Base-by-base conservation (phyloP, 108 stramenopile genomes). In the Fragilaria crotonensis region DNA sequence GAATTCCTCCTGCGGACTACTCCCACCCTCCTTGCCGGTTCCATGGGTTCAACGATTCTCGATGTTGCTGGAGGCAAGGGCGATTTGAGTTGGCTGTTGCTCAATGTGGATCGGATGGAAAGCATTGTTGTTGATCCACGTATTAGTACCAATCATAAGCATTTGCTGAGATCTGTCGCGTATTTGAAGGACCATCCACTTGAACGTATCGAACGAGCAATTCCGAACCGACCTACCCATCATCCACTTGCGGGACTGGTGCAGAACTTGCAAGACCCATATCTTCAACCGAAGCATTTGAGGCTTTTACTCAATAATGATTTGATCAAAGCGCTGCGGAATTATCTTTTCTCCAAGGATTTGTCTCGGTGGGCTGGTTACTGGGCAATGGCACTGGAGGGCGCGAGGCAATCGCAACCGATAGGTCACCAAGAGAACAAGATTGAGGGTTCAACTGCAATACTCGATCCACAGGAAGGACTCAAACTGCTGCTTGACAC, bases 11-110 rank as follows among this genome's bases (percentile, higher is more conserved):
- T 71, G 1, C 28, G 63, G 33, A 66, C 41, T 9, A 76, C 75
- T 47, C 63, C 71, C 19, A 57, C 21, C n/a, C 76, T 70, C 45
- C 75, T 73, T 19, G 18, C 45, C 11, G 26, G 27, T 4, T 50
- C 46, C 5, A 7, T 14, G 22, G 7, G 25, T 51, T 11, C 28
- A 47, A 30, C 4, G 20, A 62, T 94, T 14, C 57, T 94, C 18
- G 93, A 94, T 48, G 84, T 87, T 4, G 93, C 93, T 14, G 93
- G 93, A 1, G 93, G 93, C 11, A 79, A 80, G 30, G 93, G 93
- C 4, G 83, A 89, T 48, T 68, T 94, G 48, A 78, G 78, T 4
- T 89, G 80, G 73, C 33, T 83, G 23, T 64, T 93, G 1, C 28
- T 48, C 29, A 86, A 83, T 57, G 59, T 78, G 21, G 78, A 84